Base-by-base conservation (phyloP, 2,329 filamentous ascomycete species). In the Penicillium expansum region DNA sequence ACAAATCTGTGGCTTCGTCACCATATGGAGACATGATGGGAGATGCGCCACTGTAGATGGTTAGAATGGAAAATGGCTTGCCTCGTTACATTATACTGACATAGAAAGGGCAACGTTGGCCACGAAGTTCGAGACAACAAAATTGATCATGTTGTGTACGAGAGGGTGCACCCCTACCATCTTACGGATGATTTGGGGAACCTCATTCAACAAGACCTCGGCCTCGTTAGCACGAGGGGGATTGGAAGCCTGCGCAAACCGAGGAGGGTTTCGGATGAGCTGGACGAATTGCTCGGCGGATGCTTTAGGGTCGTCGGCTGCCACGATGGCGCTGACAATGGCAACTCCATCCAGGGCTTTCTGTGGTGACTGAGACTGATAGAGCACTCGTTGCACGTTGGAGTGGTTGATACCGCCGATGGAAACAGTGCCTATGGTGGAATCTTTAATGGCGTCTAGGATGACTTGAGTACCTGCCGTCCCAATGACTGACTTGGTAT, bases 131-230 rank as follows among this genome's bases (percentile, higher is more conserved):
- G 96, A 92, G 22, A 97, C 93, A 0, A 97, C 93, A 51, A 92
- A 82, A 72, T 97, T 97, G 52, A 94, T 97, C 91, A 97, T 97
- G 76, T 96, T 97, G 76, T 97, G 93, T 49, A 89, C 89, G 22
- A 97, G 81, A 0, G 92, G 92, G 55, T 83, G 87, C 42, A 76
- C 80, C 2, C 79, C 72, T 5, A 83, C 83, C 47, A 96, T 82
- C 6, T 80, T 79, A 57, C 77, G 79, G 42, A 95, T 79, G 18
- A 89, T 75, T 4, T 65, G 55, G 3, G 77, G 75, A 5, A 79
- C 71, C 29, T 72, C 66, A n/a, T 68, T 60, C 7, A 75, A 33
- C 38, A 80, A 55, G 5, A 62, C 56, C 18, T 65, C 59, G 18
- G 61, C 61, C 20, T 74, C 69, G 20, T 64, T 67, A 43, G 61